phyloP scores from a whole-genome alignment of 1,284 basidiomycete species.

The Abortiporus biennis region DNA sequence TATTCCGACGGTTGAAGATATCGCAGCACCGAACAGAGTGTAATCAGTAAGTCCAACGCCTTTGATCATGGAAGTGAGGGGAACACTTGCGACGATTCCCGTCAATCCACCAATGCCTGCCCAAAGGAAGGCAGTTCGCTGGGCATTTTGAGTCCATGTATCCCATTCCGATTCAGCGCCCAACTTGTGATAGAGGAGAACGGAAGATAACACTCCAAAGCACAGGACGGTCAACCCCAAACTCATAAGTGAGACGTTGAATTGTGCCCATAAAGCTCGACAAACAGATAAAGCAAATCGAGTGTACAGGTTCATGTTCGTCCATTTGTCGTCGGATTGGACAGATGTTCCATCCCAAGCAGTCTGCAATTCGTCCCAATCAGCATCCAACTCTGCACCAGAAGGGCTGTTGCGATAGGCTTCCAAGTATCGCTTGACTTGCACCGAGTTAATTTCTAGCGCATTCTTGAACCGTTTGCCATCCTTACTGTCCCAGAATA shows the following conservation, averaged over 20 bases:
- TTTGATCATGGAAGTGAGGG: conserved; percentile 28
- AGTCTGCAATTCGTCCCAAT: conserved; percentile 46
- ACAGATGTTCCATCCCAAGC: conserved; percentile 32
- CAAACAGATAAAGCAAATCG: conserved; percentile 67
- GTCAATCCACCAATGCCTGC: conserved; percentile 35
- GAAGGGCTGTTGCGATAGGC: conserved; percentile 67
- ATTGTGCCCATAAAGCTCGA: conserved; percentile 91
- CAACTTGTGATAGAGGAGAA: conserved; percentile 42
- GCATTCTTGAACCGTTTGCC: conserved; percentile 40
- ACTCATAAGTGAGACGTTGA: conserved; percentile 75
- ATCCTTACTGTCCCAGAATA: conserved; percentile 48
- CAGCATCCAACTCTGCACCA: conserved; percentile 65
- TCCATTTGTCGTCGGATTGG: conserved; percentile 24
- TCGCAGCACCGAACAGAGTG: conserved; percentile 37
- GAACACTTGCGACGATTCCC: conserved; percentile 31
- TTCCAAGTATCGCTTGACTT: conserved; percentile 75
- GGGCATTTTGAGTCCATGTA: conserved; percentile 27
- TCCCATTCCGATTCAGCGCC: conserved; percentile 34
- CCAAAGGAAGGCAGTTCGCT: conserved; percentile 10
- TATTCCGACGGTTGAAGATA: conserved; percentile 34
- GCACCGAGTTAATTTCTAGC: conserved; percentile 67
- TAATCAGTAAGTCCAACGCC: conserved; percentile 37
- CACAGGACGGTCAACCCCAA: conserved; percentile 55
- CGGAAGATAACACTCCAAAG: conserved; percentile 39
- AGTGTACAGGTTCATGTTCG: conserved; percentile 48